phyloP scores from a whole-genome alignment of 2,329 filamentous ascomycete genomes.

The Pezicula rhizophila region DNA sequence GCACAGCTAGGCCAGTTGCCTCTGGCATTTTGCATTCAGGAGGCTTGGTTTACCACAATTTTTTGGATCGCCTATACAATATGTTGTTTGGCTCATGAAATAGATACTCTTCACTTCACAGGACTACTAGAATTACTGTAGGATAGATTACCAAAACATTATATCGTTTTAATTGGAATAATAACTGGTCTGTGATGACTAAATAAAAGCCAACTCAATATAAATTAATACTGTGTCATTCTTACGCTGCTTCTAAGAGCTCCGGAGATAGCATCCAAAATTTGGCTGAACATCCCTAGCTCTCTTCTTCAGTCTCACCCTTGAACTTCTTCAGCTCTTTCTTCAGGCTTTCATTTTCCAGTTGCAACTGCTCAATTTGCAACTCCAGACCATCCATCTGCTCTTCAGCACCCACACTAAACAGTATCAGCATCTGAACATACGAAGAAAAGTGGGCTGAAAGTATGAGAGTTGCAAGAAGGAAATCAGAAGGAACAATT shows the following conservation, averaged over 20 bases:
- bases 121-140: conserved; percentile 19
- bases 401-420: conserved; percentile 53
- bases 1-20: background rate
- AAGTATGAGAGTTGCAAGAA: too few relatives aligned
- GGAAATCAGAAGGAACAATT: too few relatives aligned
- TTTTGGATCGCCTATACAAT: background rate
- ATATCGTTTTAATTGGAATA: background rate
- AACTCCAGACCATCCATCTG: conserved; percentile 52
- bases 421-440: too few relatives aligned
- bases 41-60: background rate
- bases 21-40: too few relatives aligned
- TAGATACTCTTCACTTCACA: conserved; percentile 17
- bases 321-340: conserved; percentile 28
- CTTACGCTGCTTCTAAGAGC: too few relatives aligned
- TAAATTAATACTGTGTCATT: background rate
- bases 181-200: background rate
- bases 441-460: too few relatives aligned
- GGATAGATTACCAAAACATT: conserved; percentile 18
- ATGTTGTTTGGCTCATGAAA: background rate
- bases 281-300: background rate
- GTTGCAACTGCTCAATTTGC: conserved; percentile 45
- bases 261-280: background rate
- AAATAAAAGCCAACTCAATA: background rate
- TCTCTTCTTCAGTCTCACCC: conserved; percentile 11
- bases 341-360: conserved; percentile 42